Conservation (phyloP, 352 stramenopile genomes). For the Pythium dissimile region DNA sequence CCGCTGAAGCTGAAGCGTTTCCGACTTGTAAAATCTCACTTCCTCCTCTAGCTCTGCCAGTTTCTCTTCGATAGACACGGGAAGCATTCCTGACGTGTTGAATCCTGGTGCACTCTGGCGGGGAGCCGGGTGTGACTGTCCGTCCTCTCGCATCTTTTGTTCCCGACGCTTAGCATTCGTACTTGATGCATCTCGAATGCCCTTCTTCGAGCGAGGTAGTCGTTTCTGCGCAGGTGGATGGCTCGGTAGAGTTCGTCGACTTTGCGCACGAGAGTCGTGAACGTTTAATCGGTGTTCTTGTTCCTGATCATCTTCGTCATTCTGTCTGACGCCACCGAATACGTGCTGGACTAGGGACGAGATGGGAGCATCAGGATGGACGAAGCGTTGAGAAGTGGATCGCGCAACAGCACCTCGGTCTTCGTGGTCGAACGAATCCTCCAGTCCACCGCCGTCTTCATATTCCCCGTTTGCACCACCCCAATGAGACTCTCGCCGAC, state of each 20-base stretch:
- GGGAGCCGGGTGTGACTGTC: neutral
- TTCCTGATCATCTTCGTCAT: neutral
- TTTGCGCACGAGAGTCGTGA: no score
- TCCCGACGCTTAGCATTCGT: neutral
- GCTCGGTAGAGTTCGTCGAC: no score
- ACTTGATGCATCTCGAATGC: neutral
- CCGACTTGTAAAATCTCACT: slow-evolving; percentile 83
- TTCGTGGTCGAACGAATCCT: neutral
- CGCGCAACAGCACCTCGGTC: neutral
- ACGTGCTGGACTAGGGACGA: slow-evolving; percentile 59
- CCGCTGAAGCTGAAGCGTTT: slow-evolving; percentile 75
- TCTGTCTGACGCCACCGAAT: slow-evolving; percentile 28
- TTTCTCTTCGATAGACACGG: slow-evolving; percentile 78
- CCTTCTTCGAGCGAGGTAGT: neutral
- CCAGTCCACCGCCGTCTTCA: neutral
- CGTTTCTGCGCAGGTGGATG: no score
- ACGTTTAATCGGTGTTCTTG: no score
- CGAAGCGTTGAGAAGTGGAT: neutral
- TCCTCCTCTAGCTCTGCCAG: slow-evolving; percentile 77
- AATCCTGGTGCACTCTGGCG: neutral
- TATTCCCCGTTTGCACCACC: neutral
- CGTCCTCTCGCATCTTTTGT: neutral
- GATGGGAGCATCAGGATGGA: slow-evolving; percentile 26
- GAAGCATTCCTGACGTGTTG: slow-evolving; percentile 21
- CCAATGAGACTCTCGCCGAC: neutral